These are phyloP conservation scores for Breviolum minutum DNA, from an alignment of 73 alveolate genomes.

Conservation along the genomic window DNA sequence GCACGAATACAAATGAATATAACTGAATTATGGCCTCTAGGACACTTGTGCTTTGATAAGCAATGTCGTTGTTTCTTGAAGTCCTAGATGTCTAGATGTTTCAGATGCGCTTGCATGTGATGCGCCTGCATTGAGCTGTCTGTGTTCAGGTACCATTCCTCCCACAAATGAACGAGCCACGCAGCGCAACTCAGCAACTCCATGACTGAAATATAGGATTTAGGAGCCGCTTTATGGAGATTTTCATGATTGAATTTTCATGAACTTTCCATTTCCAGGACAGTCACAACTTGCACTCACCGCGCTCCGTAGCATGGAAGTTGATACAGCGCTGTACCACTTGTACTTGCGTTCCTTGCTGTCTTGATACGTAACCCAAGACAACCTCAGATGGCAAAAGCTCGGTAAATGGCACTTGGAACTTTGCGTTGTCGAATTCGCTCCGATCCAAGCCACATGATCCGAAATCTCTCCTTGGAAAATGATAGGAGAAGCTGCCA, in stretches of 20 bases:
- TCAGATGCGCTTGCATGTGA: background rate
- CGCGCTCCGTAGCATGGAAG: conserved; percentile 54
- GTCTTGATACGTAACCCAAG: conserved; percentile 12
- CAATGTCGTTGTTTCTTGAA: background rate
- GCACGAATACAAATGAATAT: too few species aligned
- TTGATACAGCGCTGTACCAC: conserved; percentile 78
- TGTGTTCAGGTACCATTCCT: conserved; percentile 4
- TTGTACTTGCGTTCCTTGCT: background rate
- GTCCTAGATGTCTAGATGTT: background rate
- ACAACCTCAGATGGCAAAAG: background rate
- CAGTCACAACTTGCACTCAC: background rate
- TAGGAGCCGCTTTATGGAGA: too few species aligned
- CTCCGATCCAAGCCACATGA: background rate
- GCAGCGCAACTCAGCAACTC: too few species aligned
- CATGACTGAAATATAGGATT: too few species aligned
- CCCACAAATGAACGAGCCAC: background rate
- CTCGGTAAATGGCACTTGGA: background rate
- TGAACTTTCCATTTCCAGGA: too few species aligned
- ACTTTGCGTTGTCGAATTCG: background rate
- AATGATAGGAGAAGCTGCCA: background rate
- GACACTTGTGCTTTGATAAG: too few species aligned
- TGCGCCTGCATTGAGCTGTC: background rate
- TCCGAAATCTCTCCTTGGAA: conserved; percentile 11
- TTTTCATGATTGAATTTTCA: too few species aligned
- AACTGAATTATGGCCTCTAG: too few species aligned